Conservation (phyloP, 2,329 filamentous ascomycete species). For the Mollisia scopiformis region DNA sequence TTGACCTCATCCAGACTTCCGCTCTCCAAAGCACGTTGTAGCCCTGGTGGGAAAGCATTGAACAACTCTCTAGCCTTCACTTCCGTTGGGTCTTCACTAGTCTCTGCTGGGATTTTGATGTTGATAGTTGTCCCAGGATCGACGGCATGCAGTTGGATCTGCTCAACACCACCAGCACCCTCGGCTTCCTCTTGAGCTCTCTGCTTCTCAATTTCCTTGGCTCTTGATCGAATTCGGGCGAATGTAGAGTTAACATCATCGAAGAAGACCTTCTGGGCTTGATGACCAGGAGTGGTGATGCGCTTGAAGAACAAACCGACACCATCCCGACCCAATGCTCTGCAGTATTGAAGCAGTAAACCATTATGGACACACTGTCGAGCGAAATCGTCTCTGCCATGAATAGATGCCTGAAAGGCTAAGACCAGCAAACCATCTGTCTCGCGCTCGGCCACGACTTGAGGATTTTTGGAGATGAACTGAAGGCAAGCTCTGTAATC, state of each 20-base stretch:
- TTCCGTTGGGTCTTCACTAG: constrained; percentile 67
- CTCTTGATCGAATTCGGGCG: constrained; percentile 74
- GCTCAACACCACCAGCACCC: constrained; percentile 73
- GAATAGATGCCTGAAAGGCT: constrained; percentile 86
- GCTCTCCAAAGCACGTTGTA: constrained; percentile 83
- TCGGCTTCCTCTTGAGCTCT: constrained; percentile 57
- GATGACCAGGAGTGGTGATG: constrained; percentile 85
- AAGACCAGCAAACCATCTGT: constrained; percentile 89
- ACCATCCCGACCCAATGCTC: constrained; percentile 84
- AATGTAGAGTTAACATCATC: constrained; percentile 94
- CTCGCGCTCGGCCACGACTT: constrained; percentile 81
- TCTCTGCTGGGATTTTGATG: constrained; percentile 75
- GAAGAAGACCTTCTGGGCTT: constrained; percentile 87
- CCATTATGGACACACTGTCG: constrained; percentile 92
- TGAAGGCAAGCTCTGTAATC: constrained; percentile 75
- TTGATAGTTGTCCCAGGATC: constrained; percentile 91
- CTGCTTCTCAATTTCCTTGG: constrained; percentile 49
- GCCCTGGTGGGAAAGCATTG: constrained; percentile 78
- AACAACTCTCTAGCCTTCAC: constrained; percentile 74
- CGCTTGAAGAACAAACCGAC: constrained; percentile 95
- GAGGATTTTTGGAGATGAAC: constrained; percentile 78
- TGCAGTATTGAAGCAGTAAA: constrained; percentile 91
- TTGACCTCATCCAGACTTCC: constrained; percentile 90
- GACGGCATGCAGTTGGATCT: constrained; percentile 96
- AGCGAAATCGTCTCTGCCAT: constrained; percentile 74